Evolutionary conservation across 805 yeast genomes (phyloP), one percentile per base, ranked within the genome.

Genomic region (Hemisphaericaspora nanyangensis): DNA sequence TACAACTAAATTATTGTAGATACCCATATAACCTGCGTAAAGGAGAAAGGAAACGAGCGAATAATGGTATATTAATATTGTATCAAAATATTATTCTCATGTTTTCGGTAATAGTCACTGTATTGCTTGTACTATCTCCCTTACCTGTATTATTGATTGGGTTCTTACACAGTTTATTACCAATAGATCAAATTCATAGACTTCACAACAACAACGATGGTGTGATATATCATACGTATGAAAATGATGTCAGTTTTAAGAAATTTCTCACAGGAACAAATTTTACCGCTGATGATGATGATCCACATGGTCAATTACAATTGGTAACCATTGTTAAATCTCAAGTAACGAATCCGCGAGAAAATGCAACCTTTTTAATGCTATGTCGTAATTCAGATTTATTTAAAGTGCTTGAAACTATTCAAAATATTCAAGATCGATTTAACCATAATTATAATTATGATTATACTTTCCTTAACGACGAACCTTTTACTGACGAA

Each of bases 401-500:
- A 3, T 75, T 70, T 52, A 63, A 61, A 11, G 66, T 85, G 54
- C 56, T 80, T 5, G 71, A 72, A 31, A 73, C 91, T 4, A 76
- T 85, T 36, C 73, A 77, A 46, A 71, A 72, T 40, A 76, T 80
- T 33, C 85, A 85, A 52, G 80, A 74, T 47, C 61, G 90, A 28
- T 85, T 83, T 65, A 85, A 85, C 59, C 26, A 53, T 30, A 63
- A 69, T 38, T 81, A 59, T 54, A 74, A 79, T 48, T 85, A 85
- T 53, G 93, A 85, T 57, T 85, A 89, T 87, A 81, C 84, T 3
- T 85, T 86, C 50, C 58, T 85, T 34, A 86, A 86, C 56, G 89
- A 86, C 52, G 74, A 68, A 44, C 77, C 74, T 2, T 86, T 86
- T 56, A 55, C 71, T 31, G 71, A 68, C 3, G 76, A 74, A 45